These are phyloP conservation scores for Flaveria trinervia DNA, from an alignment of 129 eudicot genomes.

Conservation along the genomic window DNA sequence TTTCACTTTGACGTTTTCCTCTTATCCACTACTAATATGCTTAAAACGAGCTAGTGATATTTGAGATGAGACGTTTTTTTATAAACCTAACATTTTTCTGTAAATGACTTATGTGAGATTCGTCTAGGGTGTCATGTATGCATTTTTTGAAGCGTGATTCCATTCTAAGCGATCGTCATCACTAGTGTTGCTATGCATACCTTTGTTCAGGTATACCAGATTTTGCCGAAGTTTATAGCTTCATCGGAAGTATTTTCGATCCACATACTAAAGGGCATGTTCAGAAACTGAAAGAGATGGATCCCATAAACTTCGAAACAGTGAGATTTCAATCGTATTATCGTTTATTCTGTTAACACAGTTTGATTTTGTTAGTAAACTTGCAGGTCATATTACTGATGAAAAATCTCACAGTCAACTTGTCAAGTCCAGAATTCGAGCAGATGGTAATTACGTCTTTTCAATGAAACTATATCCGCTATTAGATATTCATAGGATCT, in stretches of 20 bases:
- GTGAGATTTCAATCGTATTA: slow-evolving; percentile 49
- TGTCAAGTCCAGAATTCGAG: slow-evolving; percentile 90
- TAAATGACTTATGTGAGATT: neutral
- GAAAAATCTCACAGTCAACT: slow-evolving; percentile 85
- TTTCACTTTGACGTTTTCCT: no score
- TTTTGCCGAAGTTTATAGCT: slow-evolving; percentile 91
- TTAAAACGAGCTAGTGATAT: no score
- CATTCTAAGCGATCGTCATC: neutral
- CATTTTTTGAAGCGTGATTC: neutral
- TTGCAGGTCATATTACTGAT: slow-evolving; percentile 86
- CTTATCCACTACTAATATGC: neutral
- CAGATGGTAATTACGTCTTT: slow-evolving; percentile 60
- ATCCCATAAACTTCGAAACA: slow-evolving; percentile 97
- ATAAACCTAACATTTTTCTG: no score
- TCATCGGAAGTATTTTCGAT: slow-evolving; percentile 96
- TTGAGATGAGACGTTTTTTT: no score
- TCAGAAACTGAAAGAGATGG: slow-evolving; percentile 97
- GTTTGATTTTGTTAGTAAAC: slow-evolving; percentile 8
- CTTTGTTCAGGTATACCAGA: slow-evolving; percentile 77
- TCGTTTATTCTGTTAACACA: neutral
- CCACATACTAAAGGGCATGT: slow-evolving; percentile 78
- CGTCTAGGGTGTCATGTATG: neutral
- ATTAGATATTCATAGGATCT: no score
- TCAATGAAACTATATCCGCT: neutral
- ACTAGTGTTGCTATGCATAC: neutral